These are phyloP conservation scores for Dothistroma pini DNA, from an alignment of 2,329 filamentous ascomycete species.

Conservation along the genomic window DNA sequence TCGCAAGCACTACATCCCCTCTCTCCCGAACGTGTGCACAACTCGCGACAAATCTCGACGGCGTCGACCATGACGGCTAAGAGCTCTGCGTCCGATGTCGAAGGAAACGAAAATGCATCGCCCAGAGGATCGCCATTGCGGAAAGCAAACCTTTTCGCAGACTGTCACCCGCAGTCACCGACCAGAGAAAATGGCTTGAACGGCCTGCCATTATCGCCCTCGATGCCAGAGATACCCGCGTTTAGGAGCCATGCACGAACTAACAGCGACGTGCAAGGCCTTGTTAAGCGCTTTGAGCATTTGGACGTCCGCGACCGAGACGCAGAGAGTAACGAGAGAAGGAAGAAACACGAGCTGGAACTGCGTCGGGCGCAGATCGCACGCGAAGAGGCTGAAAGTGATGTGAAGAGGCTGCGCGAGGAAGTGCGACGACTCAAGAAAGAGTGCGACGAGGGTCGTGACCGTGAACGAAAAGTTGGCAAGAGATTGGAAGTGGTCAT, in stretches of 20 bases:
- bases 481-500: slow-evolving; percentile 66
- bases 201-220: slow-evolving; percentile 30
- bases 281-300: slow-evolving; percentile 69
- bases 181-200: slow-evolving; percentile 17
- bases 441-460: slow-evolving; percentile 61
- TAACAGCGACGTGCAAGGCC: slow-evolving; percentile 55
- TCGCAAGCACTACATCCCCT: slow-evolving; percentile 53
- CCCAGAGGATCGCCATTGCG: slow-evolving; percentile 35
- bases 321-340: slow-evolving; percentile 38
- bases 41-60: slow-evolving; percentile 27
- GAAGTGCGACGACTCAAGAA: slow-evolving; percentile 55
- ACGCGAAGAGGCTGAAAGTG: slow-evolving; percentile 65
- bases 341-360: slow-evolving; percentile 43
- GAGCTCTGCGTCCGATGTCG: slow-evolving; percentile 29
- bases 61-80: slow-evolving; percentile 34
- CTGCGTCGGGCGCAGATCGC: slow-evolving; percentile 44
- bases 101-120: slow-evolving; percentile 22
- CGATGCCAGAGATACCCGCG: slow-evolving; percentile 31
- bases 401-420: slow-evolving; percentile 61
- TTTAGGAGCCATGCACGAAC: slow-evolving; percentile 46
- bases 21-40: slow-evolving; percentile 62
- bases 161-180: slow-evolving; percentile 23
- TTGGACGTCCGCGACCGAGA: slow-evolving; percentile 54
- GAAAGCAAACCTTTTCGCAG: slow-evolving; percentile 31
- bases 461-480: slow-evolving; percentile 62